Evolutionary conservation across 176 grass and related monocot species (phyloP), one percentile per base, ranked within the genome.

Genomic region (Musa acuminata): DNA sequence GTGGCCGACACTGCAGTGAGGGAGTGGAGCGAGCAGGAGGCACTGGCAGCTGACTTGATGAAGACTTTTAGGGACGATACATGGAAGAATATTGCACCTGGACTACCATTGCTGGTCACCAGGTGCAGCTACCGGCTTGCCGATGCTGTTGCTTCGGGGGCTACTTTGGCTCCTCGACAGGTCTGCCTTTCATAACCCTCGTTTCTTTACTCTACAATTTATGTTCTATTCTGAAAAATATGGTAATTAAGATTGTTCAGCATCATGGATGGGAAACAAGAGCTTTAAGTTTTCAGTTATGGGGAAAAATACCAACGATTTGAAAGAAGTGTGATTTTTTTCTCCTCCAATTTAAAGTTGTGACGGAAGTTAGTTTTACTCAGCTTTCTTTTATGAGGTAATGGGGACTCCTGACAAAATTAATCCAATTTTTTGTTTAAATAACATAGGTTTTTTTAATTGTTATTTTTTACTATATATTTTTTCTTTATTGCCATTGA

Each of bases 21-120:
- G 21, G 80, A 86, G 19, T 96, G 93, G 93, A 88, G 87, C 8
- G 93, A 96, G 17, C 89, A 96, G 78, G 58, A 72, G 52, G 69
- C 80, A 0, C 78, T 96, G 1, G 85, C 89, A 13, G 77, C 77
- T 69, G 89, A 96, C 74, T 55, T 96, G 77, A 77, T 86, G 80
- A 92, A 90, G 79, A 77, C 88, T 19, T 69, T 92, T 25, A 87
- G 82, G 70, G 93, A 96, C 67, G 90, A 92, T 75, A 88, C 85
- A 80, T 96, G 84, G 85, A 84, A 78, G 82, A 92, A 92, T 67
- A 90, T 90, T 52, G 81, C 89, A 0, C 93, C 89, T 20, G 93
- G 93, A 35, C 79, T 96, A 71, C 89, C 90, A 0, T 75, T 86
- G 55, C 84, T 96, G 8, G 71, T 96, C 27, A 92, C 83, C 17